phyloP scores from a whole-genome alignment of 345 rosid genomes.

The Adansonia digitata region DNA sequence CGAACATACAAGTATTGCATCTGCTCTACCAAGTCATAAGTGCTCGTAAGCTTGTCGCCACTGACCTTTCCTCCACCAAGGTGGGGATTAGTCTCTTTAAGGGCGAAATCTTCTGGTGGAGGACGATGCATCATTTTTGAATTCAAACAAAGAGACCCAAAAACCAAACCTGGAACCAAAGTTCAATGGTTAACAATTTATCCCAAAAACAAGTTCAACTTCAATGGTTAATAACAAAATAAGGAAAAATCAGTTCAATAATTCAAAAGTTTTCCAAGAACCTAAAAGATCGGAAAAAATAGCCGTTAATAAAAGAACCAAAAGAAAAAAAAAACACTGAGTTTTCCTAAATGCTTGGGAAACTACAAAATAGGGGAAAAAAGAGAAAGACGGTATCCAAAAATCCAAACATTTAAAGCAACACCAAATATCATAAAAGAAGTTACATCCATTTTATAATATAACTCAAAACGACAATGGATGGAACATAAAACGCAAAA shows the following conservation, averaged over 20 bases:
- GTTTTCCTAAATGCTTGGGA: conserved; percentile 12
- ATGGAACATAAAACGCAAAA: conserved; percentile 11
- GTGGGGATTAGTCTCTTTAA: conserved; percentile 84
- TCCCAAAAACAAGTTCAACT: neutral
- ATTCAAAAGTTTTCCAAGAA: conserved; percentile 15
- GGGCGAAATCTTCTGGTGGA: conserved; percentile 63
- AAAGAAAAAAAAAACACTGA: neutral
- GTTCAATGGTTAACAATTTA: neutral
- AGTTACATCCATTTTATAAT: neutral
- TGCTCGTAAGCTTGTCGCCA: conserved; percentile 81
- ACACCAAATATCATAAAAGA: neutral
- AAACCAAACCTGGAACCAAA: conserved; percentile 8
- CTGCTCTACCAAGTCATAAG: conserved; percentile 93
- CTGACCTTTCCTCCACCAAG: conserved; percentile 72
- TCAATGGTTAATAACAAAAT: neutral
- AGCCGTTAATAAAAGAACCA: conserved; percentile 18
- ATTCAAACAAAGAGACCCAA: conserved; percentile 15
- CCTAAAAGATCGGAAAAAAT: conserved; percentile 25
- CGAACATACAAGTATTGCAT: conserved; percentile 93
- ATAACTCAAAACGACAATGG: conserved; percentile 21
- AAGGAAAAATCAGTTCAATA: neutral
- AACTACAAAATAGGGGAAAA: conserved; percentile 19
- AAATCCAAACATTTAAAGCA: conserved; percentile 9
- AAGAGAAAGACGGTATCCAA: neutral
- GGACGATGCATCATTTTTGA: conserved; percentile 65